Conservation (phyloP, 2,329 filamentous ascomycete genomes). For the Epichloe hybrida region DNA sequence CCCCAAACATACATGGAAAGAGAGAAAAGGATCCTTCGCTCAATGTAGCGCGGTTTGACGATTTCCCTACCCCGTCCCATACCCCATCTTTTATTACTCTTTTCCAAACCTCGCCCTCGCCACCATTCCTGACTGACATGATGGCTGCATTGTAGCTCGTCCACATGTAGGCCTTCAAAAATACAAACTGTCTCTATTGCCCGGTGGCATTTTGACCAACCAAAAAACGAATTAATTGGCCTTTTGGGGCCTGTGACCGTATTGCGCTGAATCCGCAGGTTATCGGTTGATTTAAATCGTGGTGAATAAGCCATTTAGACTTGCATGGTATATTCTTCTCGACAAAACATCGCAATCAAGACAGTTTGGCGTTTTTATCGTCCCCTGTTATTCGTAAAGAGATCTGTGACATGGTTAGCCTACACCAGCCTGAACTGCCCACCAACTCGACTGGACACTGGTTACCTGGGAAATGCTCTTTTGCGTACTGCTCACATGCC, state of each 20-base stretch:
- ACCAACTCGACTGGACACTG: constrained; percentile 4
- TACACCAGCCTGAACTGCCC: not conserved
- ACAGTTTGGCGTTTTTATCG: constrained; percentile 15
- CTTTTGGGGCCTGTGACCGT: not conserved
- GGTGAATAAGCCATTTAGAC: not conserved
- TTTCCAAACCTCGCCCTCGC: not conserved
- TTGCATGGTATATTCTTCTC: not conserved
- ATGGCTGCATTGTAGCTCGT: not conserved
- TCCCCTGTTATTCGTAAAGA: constrained; percentile 24
- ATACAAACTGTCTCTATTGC: not conserved
- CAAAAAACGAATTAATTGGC: not conserved
- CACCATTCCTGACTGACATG: not conserved
- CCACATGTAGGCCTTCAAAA: not conserved
- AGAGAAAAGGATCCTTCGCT: not conserved
- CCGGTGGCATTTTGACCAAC: not conserved
- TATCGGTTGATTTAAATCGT: not conserved
- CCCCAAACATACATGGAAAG: not conserved
- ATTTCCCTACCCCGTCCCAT: not conserved
- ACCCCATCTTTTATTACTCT: not conserved
- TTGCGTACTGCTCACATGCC: constrained; percentile 69
- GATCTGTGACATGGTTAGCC: constrained; percentile 21
- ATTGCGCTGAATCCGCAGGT: not conserved
- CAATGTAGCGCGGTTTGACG: not conserved
- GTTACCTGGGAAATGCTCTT: constrained; percentile 69
- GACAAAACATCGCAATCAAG: not conserved